A percentile compares a stretch with the other conserved stretches of the same genome.
These are phyloP conservation scores for Tolypocladium album DNA, from an alignment of 2,329 filamentous ascomycete genomes.

Conservation along the genomic window DNA sequence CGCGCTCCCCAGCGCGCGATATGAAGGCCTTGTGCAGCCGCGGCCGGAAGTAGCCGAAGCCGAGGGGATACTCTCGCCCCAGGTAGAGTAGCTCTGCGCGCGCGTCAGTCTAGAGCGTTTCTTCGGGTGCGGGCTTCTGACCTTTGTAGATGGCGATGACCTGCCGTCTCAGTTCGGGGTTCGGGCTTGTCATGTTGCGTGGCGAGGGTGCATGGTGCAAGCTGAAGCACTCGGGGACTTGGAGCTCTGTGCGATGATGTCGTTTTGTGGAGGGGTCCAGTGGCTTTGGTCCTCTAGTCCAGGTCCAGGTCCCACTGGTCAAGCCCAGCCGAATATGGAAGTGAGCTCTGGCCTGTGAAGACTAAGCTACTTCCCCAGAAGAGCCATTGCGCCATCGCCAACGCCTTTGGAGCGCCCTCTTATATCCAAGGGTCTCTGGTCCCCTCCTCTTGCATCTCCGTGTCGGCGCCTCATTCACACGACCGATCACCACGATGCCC, in stretches of 20 bases:
- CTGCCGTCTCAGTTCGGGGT: conserved; percentile 55
- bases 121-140: conserved; percentile 17
- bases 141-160: conserved; percentile 88
- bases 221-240: background rate
- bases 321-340: no score
- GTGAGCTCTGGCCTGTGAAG: no score
- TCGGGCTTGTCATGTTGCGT: conserved; percentile 22
- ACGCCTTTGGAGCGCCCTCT: background rate
- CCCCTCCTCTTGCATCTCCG: background rate
- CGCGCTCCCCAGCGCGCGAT: conserved; percentile 56
- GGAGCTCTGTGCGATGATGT: background rate
- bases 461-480: background rate
- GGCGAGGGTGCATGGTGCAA: background rate
- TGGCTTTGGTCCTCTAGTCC: background rate
- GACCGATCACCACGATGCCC: background rate
- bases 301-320: background rate
- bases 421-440: background rate
- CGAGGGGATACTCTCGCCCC: conserved; percentile 77
- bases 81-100: conserved; percentile 67
- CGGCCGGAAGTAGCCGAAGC: conserved; percentile 68
- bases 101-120: background rate
- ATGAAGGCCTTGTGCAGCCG: conserved; percentile 80
- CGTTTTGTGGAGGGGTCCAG: background rate
- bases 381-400: background rate
- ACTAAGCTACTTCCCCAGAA: background rate